Conservation (phyloP, 768 basidiomycete genomes). For the Collybiopsis luxurians region DNA sequence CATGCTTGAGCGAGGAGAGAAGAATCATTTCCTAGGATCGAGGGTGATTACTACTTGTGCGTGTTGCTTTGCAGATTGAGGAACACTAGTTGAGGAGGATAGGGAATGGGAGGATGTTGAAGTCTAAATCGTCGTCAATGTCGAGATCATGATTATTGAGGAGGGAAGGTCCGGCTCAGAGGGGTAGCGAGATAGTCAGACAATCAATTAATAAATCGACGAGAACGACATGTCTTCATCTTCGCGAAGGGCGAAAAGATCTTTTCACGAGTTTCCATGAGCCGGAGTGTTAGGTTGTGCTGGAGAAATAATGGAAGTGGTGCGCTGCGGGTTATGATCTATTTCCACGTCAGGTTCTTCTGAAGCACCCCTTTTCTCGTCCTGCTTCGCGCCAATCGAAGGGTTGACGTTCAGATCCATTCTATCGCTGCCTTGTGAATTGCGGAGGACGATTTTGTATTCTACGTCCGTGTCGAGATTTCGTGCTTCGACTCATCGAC, state of each 20-base stretch:
- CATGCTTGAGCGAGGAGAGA: constrained; percentile 54
- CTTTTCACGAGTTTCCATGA: constrained; percentile 48
- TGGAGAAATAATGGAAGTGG: neutral
- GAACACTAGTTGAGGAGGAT: constrained; percentile 10
- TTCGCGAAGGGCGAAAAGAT: constrained; percentile 69
- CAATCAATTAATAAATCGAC: neutral
- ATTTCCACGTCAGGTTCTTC: neutral
- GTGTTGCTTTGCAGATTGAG: constrained; percentile 19
- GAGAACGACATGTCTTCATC: constrained; percentile 48
- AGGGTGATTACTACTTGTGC: constrained; percentile 37
- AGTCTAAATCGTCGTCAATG: constrained; percentile 52
- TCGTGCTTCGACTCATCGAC: neutral
- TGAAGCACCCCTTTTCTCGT: neutral
- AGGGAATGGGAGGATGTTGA: constrained; percentile 11
- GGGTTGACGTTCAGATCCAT: neutral
- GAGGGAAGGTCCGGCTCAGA: constrained; percentile 77
- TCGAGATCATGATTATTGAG: constrained; percentile 73
- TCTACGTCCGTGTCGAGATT: constrained; percentile 6
- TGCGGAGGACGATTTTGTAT: constrained; percentile 8
- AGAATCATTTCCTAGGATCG: constrained; percentile 54
- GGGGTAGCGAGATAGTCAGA: constrained; percentile 1
- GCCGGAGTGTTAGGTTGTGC: constrained; percentile 4
- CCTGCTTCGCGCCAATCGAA: neutral
- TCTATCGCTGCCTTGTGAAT: neutral
- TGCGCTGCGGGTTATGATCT: neutral